phyloP scores from a whole-genome alignment of 225 moss, liverwort and hornwort genomes.

The Antitrichia curtipendula region DNA sequence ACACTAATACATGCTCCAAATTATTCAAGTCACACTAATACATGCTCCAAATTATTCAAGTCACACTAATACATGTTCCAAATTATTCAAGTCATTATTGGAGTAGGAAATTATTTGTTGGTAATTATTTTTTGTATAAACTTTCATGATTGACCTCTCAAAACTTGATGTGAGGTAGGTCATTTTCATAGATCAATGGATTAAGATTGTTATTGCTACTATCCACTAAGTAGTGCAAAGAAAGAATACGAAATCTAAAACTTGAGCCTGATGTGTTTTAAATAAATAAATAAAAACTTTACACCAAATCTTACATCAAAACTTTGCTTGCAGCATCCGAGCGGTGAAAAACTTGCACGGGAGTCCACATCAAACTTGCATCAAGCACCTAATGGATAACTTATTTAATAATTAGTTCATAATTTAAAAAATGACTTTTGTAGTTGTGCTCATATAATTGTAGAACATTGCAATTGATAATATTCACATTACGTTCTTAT shows the following conservation, averaged over 20 bases:
- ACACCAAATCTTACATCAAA: not conserved
- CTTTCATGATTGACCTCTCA: not conserved
- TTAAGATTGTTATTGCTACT: not conserved
- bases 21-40: not conserved
- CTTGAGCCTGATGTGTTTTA: no score
- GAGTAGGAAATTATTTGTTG: not conserved
- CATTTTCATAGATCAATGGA: not conserved
- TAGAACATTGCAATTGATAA: not conserved
- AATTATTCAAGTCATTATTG: no score
- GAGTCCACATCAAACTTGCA: not conserved
- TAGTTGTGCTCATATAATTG: no score
- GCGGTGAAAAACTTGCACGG: no score
- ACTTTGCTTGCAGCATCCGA: rapidly evolving
- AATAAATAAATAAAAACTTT: not conserved
- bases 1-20: not conserved
- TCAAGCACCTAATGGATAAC: not conserved
- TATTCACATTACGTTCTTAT: not conserved
- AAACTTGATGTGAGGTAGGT: no score
- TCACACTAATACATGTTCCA: not conserved
- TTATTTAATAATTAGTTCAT: not conserved
- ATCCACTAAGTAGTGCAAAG: rapidly evolving
- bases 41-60: not conserved
- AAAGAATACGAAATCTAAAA: not conserved
- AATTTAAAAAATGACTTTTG: not conserved
- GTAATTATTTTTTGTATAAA: not conserved